Evolutionary conservation across 306 rosid genomes (phyloP), one percentile per base, ranked within the genome.

Genomic region (Cotoneaster glaucophyllus): DNA sequence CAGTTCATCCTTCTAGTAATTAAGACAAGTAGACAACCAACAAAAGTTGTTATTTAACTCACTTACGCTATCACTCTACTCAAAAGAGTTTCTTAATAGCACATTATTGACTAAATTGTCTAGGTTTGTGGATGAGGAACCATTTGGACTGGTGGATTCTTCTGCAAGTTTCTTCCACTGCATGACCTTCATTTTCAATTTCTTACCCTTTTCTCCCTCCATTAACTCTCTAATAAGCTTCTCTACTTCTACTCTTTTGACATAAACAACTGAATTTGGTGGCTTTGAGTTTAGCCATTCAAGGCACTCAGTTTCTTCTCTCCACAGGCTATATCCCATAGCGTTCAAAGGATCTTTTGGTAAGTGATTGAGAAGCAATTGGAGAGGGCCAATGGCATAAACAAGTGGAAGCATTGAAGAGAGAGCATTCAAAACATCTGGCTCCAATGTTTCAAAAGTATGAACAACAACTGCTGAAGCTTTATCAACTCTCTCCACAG

Each of bases 101-200:
- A 73, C 6, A 8, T 18, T 41, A 9, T 59, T 9, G 10, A 73
- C 57, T 25, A 73, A 25, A 15, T 73, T 56, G 4, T 73, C 77
- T 4, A 73, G 41, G 69, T 61, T 74, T 41, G 5, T 41, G 39
- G 77, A 57, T 59, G 77, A 74, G 11, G 77, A 74, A 15, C 77
- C 77, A 61, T 19, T 19, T 9, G 59, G 4, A 61, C 2, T 4
- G 41, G 69, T 44, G 6, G 69, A 70, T 4, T 28, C 21, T 22
- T 74, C 70, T 19, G 70, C 71, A 2, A 63, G 26, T 43, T 29
- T 62, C 70, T 74, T 74, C 78, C 69, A 74, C 22, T 63, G 67
- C 67, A 1, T 2, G 1, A 17, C 76, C 24, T 57, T 72, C 0
- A 9, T 39, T n/a, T 10, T 72, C 70, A 74, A 12, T 13, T 29